Evolutionary conservation across 176 grass and related monocot genomes (phyloP), one percentile per base, ranked within the genome.

Genomic region (Paspalum vaginatum): DNA sequence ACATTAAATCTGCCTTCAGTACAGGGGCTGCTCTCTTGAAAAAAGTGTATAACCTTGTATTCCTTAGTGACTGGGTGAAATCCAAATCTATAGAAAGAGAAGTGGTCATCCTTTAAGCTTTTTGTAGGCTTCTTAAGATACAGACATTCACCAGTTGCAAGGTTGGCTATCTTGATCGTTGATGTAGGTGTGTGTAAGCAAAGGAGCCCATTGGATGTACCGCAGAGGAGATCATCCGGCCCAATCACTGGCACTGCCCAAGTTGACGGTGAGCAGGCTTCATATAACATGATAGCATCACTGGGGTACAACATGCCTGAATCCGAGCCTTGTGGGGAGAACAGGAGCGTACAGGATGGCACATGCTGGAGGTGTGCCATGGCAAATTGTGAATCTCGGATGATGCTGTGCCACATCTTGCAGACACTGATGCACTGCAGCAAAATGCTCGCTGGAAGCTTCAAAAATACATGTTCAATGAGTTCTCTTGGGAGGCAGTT

Each of bases 121-220:
- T 9, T 64, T 64, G 61, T 64, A 52, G 74, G 65, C 61, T 85
- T 85, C 6, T 5, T 22, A 26, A 85, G 64, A 77, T 78, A 64
- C 20, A 71, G 9, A 11, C 55, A 78, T 78, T 61, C 65, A 43
- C 83, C 83, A 40, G 74, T 78, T 44, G 65, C 74, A 78, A 78
- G 43, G 54, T 85, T 85, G 3, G 54, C 65, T 41, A 85, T 54
- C 65, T 85, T 85, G 74, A 85, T 70, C 42, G 46, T 71, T 55
- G 38, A 56, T 69, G 64, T 42, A 0, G 15, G 15, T 66, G 49
- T 84, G 61, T 68, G 32, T 7, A 84, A 76, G 61, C 82, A 60
- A 76, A 84, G 41, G 39, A 84, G 82, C 8, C 62, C 82, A 76
- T 84, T 84, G 61, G 61, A 76, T 4, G 72, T 68, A 57, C 71